Percentiles rank a stretch among this genome's conserved stretches.
These are phyloP conservation scores for Claviceps sp. DNA, from an alignment of 2,329 filamentous ascomycete genomes.

Conservation along the genomic window DNA sequence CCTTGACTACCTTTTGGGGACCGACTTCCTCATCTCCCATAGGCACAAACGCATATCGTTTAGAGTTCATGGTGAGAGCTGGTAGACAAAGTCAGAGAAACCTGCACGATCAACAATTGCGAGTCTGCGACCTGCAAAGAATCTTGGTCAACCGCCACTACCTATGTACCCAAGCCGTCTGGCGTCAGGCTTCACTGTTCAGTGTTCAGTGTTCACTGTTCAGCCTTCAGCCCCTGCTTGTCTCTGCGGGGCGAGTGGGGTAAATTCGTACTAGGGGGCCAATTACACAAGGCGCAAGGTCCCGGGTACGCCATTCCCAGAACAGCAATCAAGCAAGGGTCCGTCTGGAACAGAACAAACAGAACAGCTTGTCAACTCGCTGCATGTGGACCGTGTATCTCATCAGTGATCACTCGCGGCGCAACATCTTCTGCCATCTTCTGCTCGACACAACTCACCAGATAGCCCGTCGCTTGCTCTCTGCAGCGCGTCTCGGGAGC, in stretches of 20 bases:
- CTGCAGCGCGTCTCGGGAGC: slow-evolving; percentile 1
- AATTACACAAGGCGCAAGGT: no score
- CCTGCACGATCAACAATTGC: neutral
- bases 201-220: no score
- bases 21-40: slow-evolving; percentile 54
- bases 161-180: no score
- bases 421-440: neutral
- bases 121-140: no score
- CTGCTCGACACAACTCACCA: neutral
- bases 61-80: slow-evolving; percentile 30
- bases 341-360: neutral
- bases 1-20: slow-evolving; percentile 36
- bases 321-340: neutral
- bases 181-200: no score
- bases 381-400: neutral
- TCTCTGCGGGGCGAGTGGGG: no score
- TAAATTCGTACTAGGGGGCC: no score
- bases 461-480: slow-evolving; percentile 4
- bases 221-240: no score
- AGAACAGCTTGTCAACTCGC: slow-evolving; percentile 1
- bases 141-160: no score
- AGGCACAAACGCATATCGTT: slow-evolving; percentile 53
- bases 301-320: no score
- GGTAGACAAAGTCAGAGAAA: neutral
- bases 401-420: neutral